These are phyloP conservation scores for Solanum habrochaites DNA, from an alignment of 257 asterid species.

Conservation along the genomic window DNA sequence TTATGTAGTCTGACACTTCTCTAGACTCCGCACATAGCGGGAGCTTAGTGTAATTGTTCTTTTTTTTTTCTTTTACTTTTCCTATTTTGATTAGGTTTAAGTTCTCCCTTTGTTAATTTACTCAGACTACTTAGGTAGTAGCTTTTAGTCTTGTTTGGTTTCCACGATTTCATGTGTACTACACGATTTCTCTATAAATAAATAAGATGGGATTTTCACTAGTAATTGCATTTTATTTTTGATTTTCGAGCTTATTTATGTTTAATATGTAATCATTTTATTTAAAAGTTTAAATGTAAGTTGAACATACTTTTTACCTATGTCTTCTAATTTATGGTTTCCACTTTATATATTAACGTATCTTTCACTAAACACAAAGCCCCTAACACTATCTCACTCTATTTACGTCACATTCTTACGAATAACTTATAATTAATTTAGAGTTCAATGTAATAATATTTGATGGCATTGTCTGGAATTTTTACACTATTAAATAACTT, in stretches of 20 bases:
- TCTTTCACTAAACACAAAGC: background rate
- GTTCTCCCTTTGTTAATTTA: background rate
- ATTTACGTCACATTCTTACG: background rate
- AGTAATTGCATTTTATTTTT: background rate
- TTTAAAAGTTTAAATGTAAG: background rate
- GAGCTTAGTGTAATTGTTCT: background rate
- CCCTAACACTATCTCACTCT: background rate
- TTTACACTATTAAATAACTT: background rate
- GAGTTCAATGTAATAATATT: too few relatives aligned
- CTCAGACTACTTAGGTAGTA: background rate
- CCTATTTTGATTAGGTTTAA: background rate
- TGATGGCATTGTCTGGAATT: too few relatives aligned
- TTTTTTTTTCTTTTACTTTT: background rate
- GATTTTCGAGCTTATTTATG: background rate
- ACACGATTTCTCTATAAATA: background rate
- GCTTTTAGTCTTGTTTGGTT: background rate
- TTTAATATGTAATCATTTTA: background rate
- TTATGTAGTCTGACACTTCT: background rate
- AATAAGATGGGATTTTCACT: constrained; percentile 8
- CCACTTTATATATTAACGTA: background rate
- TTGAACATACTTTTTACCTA: background rate
- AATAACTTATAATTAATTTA: background rate
- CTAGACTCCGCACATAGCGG: background rate
- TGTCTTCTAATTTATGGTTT: background rate
- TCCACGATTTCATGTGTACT: background rate